Evolutionary conservation across 2,329 filamentous ascomycete species (phyloP), one percentile per base, ranked within the genome.

Genomic region (Fusarium sp.): DNA sequence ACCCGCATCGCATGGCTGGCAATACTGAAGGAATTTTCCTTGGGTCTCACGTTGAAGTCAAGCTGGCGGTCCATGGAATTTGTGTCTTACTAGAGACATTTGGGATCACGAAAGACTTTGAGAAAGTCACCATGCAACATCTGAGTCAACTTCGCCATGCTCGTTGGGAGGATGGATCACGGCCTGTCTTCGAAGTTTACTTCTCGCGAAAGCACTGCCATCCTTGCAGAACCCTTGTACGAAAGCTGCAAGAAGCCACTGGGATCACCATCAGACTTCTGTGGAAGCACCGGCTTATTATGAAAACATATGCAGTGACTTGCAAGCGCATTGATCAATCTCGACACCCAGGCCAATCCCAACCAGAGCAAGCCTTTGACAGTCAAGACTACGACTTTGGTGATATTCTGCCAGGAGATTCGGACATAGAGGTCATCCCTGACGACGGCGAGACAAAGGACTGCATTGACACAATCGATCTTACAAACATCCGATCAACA

Each of bases 31-130:
- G 79, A 6, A 62, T 76, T 14, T 79, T 78, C 42, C 70, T 73
- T 1, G 78, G 77, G 0, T 75, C 77, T 0, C 81, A 83, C 22
- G 77, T 80, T 1, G 81, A 83, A 59, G 79, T 80, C 17, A 83
- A 83, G 57, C 75, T 83, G 0, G 78, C 80, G 0, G 72, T 77
- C 0, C 76, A 80, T 21, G 77, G 76, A 0, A 49, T 81, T 0
- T 75, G 75, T 9, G 52, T 75, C 0, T 62, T 81, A 0, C 69
- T 82, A 1, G 51, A 56, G 2, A 56, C 54, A 3, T 78, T 77
- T 42, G 53, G 44, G 15, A 73, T 79, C 44, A 64, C 74, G 2
- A 59, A 55, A 21, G 60, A 74, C 46, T 52, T 72, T 15, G 44
- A 74, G 26, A 67, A 59, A 3, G 44, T 80, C 8, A 69, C 65